Conservation (phyloP, 371 early-diverging fungal genomes). For the Sporodiniella umbellata region DNA sequence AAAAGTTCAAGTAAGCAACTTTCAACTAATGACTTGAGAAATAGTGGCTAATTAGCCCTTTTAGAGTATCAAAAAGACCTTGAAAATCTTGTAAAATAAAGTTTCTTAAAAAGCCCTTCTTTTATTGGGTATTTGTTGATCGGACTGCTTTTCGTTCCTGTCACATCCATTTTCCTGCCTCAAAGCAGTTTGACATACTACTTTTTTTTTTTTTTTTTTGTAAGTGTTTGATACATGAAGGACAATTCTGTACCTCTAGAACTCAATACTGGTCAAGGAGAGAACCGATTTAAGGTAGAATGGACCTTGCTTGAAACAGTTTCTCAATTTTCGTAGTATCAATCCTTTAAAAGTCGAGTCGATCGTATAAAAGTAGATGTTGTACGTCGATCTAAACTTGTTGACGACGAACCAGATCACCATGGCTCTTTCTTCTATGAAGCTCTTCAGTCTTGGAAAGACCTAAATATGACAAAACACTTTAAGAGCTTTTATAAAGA, state of each 20-base stretch:
- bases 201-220: no score
- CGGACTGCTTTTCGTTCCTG: no score
- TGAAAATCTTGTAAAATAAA: background rate
- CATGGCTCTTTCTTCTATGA: constrained; percentile 84
- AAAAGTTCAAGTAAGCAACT: constrained; percentile 15
- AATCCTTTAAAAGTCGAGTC: constrained; percentile 78
- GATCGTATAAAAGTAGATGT: constrained; percentile 80
- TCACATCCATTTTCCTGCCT: no score
- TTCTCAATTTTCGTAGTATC: constrained; percentile 69
- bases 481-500: constrained; percentile 71
- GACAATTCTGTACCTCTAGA: constrained; percentile 41
- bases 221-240: constrained; percentile 17
- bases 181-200: no score
- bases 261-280: constrained; percentile 67
- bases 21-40: no score
- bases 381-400: constrained; percentile 41
- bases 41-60: no score
- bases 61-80: background rate
- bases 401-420: constrained; percentile 62
- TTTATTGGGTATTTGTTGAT: no score
- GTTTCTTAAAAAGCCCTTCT: background rate
- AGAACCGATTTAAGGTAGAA: constrained; percentile 67
- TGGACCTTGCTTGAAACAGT: no score
- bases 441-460: constrained; percentile 73
- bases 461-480: constrained; percentile 82